Percentiles rank a stretch among this genome's conserved stretches.
Conservation (phyloP, 768 basidiomycete species). For the Brasilioporus rufonigricans region DNA sequence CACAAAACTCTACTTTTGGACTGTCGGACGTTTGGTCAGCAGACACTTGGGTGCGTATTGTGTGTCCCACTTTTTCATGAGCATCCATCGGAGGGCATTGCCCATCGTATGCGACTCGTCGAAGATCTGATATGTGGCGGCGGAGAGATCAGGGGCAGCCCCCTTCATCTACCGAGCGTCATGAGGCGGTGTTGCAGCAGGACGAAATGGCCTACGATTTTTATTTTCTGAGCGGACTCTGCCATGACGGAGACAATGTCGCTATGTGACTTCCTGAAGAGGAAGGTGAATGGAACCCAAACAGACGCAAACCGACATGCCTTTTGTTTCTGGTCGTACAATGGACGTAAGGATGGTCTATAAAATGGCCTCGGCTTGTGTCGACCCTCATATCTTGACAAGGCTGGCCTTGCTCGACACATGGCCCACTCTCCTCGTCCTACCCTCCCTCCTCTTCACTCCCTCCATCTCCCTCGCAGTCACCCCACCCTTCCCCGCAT, state of each 20-base stretch:
- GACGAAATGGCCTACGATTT: constrained; percentile 25
- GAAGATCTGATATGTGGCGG: constrained; percentile 88
- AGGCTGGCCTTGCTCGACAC: constrained; percentile 21
- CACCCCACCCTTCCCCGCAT: constrained; percentile 5
- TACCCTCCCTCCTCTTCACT: constrained; percentile 51
- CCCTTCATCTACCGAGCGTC: constrained; percentile 69
- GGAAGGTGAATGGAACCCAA: constrained; percentile 3
- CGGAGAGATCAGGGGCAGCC: constrained; percentile 75
- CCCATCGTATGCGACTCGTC: constrained; percentile 97
- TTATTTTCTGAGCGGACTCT: constrained; percentile 31
- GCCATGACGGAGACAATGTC: constrained; percentile 26
- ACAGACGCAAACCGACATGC: not conserved
- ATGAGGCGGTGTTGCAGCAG: constrained; percentile 1
- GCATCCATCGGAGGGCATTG: constrained; percentile 93
- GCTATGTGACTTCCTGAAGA: not conserved
- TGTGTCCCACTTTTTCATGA: constrained; percentile 92
- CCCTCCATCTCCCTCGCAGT: constrained; percentile 39
- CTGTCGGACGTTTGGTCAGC: constrained; percentile 46
- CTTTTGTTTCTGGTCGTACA: not conserved
- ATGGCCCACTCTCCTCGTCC: constrained; percentile 38
- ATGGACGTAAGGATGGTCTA: constrained; percentile 9
- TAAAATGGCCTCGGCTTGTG: constrained; percentile 7
- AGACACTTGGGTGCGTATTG: not conserved
- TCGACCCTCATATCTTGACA: not conserved
- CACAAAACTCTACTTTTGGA: constrained; percentile 97